Evolutionary conservation across 768 basidiomycete species (phyloP).

Genomic region (Butyriboletus loyo): DNA sequence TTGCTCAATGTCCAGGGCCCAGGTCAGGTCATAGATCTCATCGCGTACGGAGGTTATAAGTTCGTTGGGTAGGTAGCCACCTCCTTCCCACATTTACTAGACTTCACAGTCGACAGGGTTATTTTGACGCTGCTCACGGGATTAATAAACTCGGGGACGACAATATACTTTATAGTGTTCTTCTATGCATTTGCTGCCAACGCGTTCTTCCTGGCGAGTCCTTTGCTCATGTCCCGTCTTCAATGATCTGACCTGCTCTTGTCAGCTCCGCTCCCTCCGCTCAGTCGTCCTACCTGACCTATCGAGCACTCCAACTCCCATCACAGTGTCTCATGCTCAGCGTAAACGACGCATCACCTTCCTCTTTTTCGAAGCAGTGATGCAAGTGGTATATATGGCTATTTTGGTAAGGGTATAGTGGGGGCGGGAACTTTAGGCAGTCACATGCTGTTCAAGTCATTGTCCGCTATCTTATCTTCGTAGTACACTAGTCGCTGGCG

Average conservation of each 20-base stretch:
- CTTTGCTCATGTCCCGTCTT: background rate
- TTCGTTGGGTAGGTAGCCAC: constrained; percentile 76
- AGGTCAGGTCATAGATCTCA: constrained; percentile 71
- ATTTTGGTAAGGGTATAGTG: constrained; percentile 62
- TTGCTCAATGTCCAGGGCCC: constrained; percentile 80
- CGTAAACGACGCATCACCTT: constrained; percentile 85
- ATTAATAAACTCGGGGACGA: constrained; percentile 58
- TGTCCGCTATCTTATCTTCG: background rate
- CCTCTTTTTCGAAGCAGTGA: constrained; percentile 79
- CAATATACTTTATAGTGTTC: constrained; percentile 70
- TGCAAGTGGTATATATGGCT: constrained; percentile 84
- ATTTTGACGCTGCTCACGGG: constrained; percentile 76
- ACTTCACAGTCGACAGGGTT: constrained; percentile 50
- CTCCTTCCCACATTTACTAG: background rate
- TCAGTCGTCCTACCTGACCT: constrained; percentile 86
- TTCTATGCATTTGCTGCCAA: constrained; percentile 86
- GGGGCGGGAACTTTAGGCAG: background rate
- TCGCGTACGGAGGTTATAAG: constrained; percentile 96
- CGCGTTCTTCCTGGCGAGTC: constrained; percentile 85
- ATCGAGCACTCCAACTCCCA: constrained; percentile 41
- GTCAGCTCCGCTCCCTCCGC: constrained; percentile 88
- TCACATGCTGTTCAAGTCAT: background rate
- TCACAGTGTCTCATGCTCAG: constrained; percentile 72
- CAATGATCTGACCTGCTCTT: background rate
- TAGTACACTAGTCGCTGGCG: constrained; percentile 2